phyloP scores from a whole-genome alignment of 2,329 filamentous ascomycete genomes.

The Trichophyton equinum region DNA sequence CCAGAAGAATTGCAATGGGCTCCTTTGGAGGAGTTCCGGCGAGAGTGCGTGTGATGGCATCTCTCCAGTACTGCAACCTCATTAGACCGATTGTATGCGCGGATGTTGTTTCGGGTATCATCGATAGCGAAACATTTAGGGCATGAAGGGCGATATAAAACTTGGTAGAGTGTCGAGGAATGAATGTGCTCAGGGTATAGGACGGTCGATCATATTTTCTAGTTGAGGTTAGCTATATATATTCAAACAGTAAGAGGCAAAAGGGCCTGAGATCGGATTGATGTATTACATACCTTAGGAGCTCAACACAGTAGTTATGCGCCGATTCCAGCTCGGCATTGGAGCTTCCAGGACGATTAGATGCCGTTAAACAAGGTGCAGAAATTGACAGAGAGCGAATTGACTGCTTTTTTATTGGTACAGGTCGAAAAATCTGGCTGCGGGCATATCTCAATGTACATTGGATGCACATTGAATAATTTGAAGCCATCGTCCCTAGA shows the following conservation, averaged over 20 bases:
- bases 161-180: constrained; percentile 60
- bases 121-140: constrained; percentile 83
- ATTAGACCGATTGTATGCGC: constrained; percentile 76
- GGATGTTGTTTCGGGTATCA: constrained; percentile 79
- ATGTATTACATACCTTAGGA: constrained; percentile 37
- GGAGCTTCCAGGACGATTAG: constrained; percentile 12
- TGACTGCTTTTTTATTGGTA: neutral
- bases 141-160: constrained; percentile 83
- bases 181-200: constrained; percentile 71
- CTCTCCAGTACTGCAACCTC: constrained; percentile 91
- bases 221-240: neutral
- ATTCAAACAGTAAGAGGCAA: neutral
- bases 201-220: constrained; percentile 85
- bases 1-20: constrained; percentile 74
- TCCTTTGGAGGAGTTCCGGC: constrained; percentile 71
- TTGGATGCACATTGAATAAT: neutral
- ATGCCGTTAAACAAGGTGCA: neutral
- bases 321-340: constrained; percentile 42
- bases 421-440: neutral
- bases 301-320: constrained; percentile 45
- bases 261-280: neutral
- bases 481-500: neutral
- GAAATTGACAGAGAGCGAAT: neutral
- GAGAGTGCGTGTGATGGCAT: constrained; percentile 67
- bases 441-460: neutral